Evolutionary conservation across 2,329 filamentous ascomycete species (phyloP).

Genomic region (Mollisia scopiformis): DNA sequence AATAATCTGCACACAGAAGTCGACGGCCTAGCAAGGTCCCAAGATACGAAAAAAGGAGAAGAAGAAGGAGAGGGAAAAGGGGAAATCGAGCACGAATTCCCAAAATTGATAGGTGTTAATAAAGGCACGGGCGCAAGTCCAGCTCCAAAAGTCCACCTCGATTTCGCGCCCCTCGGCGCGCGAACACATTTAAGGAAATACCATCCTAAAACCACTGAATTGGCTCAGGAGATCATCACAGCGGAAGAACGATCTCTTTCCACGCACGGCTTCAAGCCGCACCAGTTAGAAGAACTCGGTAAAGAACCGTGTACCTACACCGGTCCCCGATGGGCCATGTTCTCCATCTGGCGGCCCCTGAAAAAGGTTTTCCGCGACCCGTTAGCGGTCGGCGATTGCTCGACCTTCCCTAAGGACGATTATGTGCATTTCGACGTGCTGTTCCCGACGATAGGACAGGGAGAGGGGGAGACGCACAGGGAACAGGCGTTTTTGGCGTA

Average conservation of each 20-base stretch:
- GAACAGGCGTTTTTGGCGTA: conserved; percentile 13
- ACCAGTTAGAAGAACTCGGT: not conserved
- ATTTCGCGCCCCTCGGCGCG: conserved; percentile 34
- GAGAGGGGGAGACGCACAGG: conserved; percentile 4
- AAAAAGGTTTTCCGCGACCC: conserved; percentile 28
- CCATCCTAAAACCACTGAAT: conserved; percentile 23
- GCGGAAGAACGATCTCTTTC: conserved; percentile 27
- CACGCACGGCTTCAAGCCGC: too few relatives aligned
- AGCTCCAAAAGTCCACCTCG: conserved; percentile 36
- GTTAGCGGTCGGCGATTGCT: conserved; percentile 20
- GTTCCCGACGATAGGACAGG: conserved; percentile 9
- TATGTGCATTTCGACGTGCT: conserved; percentile 15
- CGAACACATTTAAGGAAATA: conserved; percentile 33
- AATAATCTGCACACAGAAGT: conserved; percentile 29
- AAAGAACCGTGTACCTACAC: conserved; percentile 5
- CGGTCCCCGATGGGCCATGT: conserved; percentile 26
- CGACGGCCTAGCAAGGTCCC: conserved; percentile 28
- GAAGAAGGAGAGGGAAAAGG: not conserved
- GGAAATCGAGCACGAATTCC: conserved; percentile 11
- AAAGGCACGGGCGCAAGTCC: conserved; percentile 27
- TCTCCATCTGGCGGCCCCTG: conserved; percentile 27
- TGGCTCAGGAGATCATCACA: conserved; percentile 25
- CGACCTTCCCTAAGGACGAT: conserved; percentile 17
- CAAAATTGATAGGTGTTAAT: conserved; percentile 32
- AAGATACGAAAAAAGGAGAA: conserved; percentile 14